phyloP scores from a whole-genome alignment of 768 basidiomycete genomes.

The Hericium alpestre region DNA sequence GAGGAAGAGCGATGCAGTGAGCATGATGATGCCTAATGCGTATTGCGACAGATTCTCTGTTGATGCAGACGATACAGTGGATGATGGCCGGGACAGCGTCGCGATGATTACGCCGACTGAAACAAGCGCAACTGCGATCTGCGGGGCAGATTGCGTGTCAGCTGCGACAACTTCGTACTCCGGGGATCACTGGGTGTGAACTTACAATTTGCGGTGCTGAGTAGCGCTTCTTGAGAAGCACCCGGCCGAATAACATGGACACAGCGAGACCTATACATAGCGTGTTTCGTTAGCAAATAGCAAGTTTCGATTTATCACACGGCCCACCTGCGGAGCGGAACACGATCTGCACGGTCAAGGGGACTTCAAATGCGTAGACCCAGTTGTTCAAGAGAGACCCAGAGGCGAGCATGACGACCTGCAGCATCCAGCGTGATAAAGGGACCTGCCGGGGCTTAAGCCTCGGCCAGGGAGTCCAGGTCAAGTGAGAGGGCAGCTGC shows the following conservation, averaged over 20 bases:
- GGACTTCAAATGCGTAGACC: constrained; percentile 69
- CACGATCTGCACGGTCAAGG: constrained; percentile 71
- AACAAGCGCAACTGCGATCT: constrained; percentile 60
- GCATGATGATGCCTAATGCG: constrained; percentile 56
- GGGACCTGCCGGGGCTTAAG: constrained; percentile 64
- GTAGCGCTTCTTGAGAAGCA: constrained; percentile 11
- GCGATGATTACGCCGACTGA: constrained; percentile 63
- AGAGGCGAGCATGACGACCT: constrained; percentile 57
- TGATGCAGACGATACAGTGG: constrained; percentile 16
- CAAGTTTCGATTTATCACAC: constrained; percentile 4
- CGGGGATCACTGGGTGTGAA: background rate
- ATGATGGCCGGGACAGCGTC: constrained; percentile 51
- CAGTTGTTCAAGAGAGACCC: constrained; percentile 72
- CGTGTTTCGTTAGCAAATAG: background rate
- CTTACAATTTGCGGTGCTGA: background rate
- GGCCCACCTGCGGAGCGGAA: constrained; percentile 57
- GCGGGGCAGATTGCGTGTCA: background rate
- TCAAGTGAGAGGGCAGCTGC: constrained; percentile 54
- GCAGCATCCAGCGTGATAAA: constrained; percentile 52
- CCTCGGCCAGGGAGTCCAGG: constrained; percentile 31
- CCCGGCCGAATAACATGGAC: constrained; percentile 12
- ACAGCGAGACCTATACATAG: constrained; percentile 9
- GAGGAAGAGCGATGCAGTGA: constrained; percentile 54
- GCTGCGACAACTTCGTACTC: background rate
- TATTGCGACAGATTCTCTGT: constrained; percentile 30